These are phyloP conservation scores for Rhizoclosmatium globosum DNA, from an alignment of 192 early-diverging fungal genomes.

Conservation along the genomic window DNA sequence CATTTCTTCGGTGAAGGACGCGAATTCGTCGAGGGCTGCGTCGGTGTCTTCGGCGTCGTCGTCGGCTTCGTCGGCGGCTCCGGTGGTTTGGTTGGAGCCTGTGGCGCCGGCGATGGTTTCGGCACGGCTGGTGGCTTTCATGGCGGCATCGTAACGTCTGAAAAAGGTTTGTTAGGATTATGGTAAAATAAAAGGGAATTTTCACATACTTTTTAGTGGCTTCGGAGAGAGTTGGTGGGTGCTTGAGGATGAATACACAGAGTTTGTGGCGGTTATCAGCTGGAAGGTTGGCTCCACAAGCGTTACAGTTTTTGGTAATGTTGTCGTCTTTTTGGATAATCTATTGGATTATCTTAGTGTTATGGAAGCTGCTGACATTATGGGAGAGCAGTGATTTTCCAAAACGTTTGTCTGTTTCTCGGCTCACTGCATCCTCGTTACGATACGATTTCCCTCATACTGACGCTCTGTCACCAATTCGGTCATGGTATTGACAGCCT, in stretches of 20 bases:
- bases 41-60: neutral
- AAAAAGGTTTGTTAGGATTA: neutral
- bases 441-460: no score
- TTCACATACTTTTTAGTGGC: conserved; percentile 23
- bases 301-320: conserved; percentile 85
- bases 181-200: neutral
- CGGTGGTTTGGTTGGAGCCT: neutral
- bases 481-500: no score
- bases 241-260: conserved; percentile 88
- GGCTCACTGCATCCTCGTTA: no score
- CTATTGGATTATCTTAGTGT: conserved; percentile 25
- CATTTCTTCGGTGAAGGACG: conserved; percentile 71
- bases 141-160: conserved; percentile 14
- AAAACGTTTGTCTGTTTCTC: no score
- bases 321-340: conserved; percentile 61
- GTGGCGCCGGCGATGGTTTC: conserved; percentile 2
- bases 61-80: neutral
- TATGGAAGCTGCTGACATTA: no score
- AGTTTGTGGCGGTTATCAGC: conserved; percentile 92
- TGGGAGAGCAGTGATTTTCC: no score
- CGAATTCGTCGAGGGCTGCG: conserved; percentile 78
- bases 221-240: conserved; percentile 72
- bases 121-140: conserved; percentile 18
- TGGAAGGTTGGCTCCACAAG: conserved; percentile 84
- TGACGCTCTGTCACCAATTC: no score